Percentiles rank a stretch among this genome's conserved stretches.
Conservation (phyloP, 768 basidiomycete genomes). For the Mycena chlorophos region DNA sequence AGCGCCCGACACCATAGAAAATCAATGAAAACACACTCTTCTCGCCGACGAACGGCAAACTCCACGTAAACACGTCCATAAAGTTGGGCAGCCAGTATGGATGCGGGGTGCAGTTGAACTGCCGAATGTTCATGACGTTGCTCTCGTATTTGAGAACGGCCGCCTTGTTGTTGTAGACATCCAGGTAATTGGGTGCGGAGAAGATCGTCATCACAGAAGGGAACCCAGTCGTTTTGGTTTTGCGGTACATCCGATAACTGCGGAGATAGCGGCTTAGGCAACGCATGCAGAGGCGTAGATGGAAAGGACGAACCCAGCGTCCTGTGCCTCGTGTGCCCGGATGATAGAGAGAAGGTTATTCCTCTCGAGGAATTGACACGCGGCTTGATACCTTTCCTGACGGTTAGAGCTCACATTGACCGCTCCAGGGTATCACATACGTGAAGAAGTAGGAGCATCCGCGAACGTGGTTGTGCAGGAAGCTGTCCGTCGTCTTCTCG, state of each 20-base stretch:
- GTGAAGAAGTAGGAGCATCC: constrained; percentile 95
- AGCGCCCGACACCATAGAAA: background rate
- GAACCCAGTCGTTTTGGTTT: constrained; percentile 97
- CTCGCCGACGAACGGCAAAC: constrained; percentile 95
- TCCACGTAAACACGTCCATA: constrained; percentile 99
- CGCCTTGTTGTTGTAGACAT: constrained; percentile 99
- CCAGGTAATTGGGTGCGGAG: constrained; percentile 96
- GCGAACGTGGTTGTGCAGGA: constrained; percentile 94
- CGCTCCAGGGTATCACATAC: constrained; percentile 27
- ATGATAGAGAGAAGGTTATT: constrained; percentile 97
- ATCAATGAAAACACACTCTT: constrained; percentile 65
- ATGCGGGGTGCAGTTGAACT: constrained; percentile 96
- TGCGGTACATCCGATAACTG: constrained; percentile 98
- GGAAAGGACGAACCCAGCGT: constrained; percentile 74
- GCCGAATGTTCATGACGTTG: constrained; percentile 97
- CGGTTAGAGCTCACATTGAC: constrained; percentile 8
- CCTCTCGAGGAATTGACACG: constrained; percentile 94
- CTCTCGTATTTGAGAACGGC: constrained; percentile 99
- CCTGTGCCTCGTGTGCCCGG: constrained; percentile 97
- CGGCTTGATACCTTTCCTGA: constrained; percentile 80
- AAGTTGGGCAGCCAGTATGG: constrained; percentile 99
- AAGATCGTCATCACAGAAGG: constrained; percentile 99
- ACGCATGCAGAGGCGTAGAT: background rate
- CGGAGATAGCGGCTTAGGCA: background rate
- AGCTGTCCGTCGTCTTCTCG: constrained; percentile 88